Base-by-base conservation (phyloP, 2,329 filamentous ascomycete species). In the Paracoccidioides brasiliensis region DNA sequence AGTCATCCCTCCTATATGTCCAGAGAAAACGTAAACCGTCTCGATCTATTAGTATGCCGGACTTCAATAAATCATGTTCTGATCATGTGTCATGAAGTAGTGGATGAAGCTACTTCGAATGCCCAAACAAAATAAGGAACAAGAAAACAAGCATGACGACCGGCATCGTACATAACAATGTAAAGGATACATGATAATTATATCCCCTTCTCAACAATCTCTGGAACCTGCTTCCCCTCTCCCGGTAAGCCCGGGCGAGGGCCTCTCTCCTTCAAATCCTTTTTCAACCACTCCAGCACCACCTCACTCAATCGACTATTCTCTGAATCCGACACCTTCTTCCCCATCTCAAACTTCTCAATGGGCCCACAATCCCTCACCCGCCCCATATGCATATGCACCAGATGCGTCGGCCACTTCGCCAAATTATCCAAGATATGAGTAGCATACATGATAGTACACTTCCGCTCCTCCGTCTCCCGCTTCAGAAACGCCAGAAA, bases 371-470 rank as follows among this genome's bases (percentile, higher is more conserved):
- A 94, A 70, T 94, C 87, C 76, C 88, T 90, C 59, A 96, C 85
- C 59, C 79, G 82, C 33, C 93, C 93, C 49, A 95, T 70, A 67
- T 90, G 85, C 91, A 98, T 96, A 69, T 97, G 91, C 52, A 95
- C 90, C 41, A 98, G 77, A 72, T 98, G 90, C 0, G 88, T 95
- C 5, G 93, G 93, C 93, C 93, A 98, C 22, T 85, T 84, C 0
- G 90, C 90, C 52, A 98, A 75, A 69, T 97, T 96, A 68, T 98
- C 93, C 62, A 98, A 74, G 60, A 98, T 96, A 71, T 98, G 93
- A 12, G 93, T 98, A 6, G 93, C 93, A 69, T 98, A 98, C 35
- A 98, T 90, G 64, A 98, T 88, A 4, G 93, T 96, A 68, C 90
- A 96, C 42, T 82, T 78, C 54, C 91, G 78, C 6, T 68, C 76